Evolutionary conservation across 495 filamentous ascomycete genomes (phyloP).

Genomic region (Penicillium riverlandense): DNA sequence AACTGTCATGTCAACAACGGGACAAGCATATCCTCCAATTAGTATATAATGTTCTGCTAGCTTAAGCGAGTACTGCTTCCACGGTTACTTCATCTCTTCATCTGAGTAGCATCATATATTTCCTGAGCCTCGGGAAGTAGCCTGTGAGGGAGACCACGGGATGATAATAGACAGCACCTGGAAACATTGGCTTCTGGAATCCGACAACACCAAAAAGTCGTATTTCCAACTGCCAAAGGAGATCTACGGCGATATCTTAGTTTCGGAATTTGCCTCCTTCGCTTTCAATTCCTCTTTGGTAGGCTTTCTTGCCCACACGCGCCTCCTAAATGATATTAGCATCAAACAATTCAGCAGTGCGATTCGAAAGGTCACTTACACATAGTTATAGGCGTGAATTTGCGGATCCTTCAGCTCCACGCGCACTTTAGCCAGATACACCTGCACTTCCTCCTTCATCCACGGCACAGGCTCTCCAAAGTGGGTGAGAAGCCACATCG

Average conservation of each 20-base stretch:
- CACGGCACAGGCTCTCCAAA: conserved; percentile 2
- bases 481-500: conserved; percentile 6
- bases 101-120: no score
- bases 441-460: neutral
- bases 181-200: neutral
- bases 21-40: no score
- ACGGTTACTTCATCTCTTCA: no score
- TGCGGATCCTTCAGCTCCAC: neutral
- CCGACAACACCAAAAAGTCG: neutral
- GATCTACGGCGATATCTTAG: neutral
- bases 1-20: no score
- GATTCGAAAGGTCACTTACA: neutral
- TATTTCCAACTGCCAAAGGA: neutral
- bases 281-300: neutral
- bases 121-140: no score
- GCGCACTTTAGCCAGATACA: neutral
- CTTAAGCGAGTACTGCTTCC: no score
- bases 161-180: neutral
- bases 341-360: neutral
- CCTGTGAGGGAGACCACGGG: no score
- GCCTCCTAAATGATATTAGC: neutral
- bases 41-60: no score
- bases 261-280: neutral
- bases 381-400: neutral
- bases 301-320: conserved; percentile 2